These are phyloP conservation scores for Scheffersomyces ergatensis DNA, from an alignment of 805 yeast species.

Conservation along the genomic window DNA sequence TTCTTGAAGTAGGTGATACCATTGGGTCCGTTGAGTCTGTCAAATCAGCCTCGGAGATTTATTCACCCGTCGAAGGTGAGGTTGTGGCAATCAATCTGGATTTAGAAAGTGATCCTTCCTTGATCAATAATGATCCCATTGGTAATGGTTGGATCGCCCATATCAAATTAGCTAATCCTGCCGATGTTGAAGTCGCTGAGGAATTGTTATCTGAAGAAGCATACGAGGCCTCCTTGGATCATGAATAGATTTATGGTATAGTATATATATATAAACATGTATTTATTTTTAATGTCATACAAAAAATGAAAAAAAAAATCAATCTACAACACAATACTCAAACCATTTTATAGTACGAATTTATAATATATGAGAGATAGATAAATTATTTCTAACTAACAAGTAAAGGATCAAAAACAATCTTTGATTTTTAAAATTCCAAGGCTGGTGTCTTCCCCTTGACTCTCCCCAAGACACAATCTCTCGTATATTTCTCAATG, in stretches of 20 bases:
- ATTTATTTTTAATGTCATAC: too few relatives aligned
- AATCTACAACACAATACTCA: too few relatives aligned
- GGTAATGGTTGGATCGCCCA: conserved; percentile 94
- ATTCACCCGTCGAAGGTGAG: conserved; percentile 80
- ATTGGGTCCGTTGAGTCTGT: conserved; percentile 94
- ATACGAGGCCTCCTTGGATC: conserved; percentile 58
- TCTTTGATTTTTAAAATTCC: conserved; percentile 21
- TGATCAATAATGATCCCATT: conserved; percentile 85
- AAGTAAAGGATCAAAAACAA: neutral
- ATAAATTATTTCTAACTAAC: neutral
- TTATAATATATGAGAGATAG: neutral
- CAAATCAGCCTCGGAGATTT: conserved; percentile 90
- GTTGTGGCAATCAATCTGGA: conserved; percentile 67
- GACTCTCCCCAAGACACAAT: conserved; percentile 50
- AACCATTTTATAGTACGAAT: neutral
- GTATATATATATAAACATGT: too few relatives aligned
- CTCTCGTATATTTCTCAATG: conserved; percentile 46
- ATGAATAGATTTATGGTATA: conserved; percentile 20
- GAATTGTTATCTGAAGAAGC: conserved; percentile 53
- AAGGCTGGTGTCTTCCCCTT: conserved; percentile 46
- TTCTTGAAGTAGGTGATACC: conserved; percentile 69
- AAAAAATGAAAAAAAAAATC: too few relatives aligned
- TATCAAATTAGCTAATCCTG: conserved; percentile 52
- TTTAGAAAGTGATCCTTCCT: conserved; percentile 68
- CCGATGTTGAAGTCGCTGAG: conserved; percentile 29